Evolutionary conservation across 345 rosid species (phyloP).

Genomic region (Eucalyptus regnans): DNA sequence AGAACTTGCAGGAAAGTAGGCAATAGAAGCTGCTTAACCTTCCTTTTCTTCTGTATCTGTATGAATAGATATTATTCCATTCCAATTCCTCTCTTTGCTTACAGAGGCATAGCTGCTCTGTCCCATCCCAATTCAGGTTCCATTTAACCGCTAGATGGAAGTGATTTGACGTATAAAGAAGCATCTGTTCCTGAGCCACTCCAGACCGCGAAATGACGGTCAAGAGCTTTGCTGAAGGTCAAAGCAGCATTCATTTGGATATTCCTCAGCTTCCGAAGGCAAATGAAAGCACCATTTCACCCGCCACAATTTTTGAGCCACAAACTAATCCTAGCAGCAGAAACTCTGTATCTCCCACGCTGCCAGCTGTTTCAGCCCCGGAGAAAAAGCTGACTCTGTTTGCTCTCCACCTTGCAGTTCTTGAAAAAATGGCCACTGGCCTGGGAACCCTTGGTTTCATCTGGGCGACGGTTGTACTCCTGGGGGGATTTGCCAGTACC

Average conservation of each 20-base stretch:
- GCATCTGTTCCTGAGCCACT: not conserved
- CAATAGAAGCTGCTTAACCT: not conserved
- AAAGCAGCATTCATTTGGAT: conserved; percentile 38
- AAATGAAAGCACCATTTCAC: not conserved
- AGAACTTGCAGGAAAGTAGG: not conserved
- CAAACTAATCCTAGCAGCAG: not conserved
- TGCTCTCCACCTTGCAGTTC: not conserved
- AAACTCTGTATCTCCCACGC: not conserved
- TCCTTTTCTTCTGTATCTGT: too few species aligned
- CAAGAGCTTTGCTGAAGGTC: conserved; percentile 74
- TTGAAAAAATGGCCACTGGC: not conserved
- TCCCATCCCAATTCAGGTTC: not conserved
- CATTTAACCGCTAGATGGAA: not conserved
- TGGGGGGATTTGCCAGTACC: not conserved
- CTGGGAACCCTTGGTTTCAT: not conserved
- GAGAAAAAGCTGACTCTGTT: not conserved
- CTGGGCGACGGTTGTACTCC: not conserved
- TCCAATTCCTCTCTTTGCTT: too few species aligned
- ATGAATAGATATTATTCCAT: too few species aligned
- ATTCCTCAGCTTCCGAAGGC: not conserved
- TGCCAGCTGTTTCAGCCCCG: not conserved
- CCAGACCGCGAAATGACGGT: not conserved
- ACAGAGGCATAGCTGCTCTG: not conserved
- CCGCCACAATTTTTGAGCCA: not conserved
- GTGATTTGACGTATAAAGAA: not conserved